A percentile compares a stretch with the other conserved stretches of the same genome.
These are phyloP conservation scores for Cubamyces lactineus DNA, from an alignment of 768 basidiomycete genomes.

Conservation along the genomic window DNA sequence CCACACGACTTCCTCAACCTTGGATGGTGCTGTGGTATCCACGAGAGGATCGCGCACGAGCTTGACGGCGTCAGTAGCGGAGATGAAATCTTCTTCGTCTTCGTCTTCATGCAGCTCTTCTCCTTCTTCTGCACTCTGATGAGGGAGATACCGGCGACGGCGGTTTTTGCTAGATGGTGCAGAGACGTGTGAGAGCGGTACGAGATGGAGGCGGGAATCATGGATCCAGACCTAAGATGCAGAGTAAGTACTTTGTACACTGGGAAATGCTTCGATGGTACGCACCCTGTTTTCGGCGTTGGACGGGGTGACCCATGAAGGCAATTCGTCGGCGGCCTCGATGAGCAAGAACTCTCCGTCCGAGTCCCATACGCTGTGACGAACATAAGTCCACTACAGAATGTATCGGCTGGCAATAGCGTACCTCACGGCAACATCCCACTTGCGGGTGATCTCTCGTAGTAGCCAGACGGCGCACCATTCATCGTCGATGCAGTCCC, in stretches of 20 bases:
- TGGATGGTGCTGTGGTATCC: constrained; percentile 61
- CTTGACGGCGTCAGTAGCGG: constrained; percentile 61
- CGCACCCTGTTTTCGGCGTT: constrained; percentile 94
- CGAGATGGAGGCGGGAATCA: constrained; percentile 78
- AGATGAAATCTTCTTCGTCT: constrained; percentile 54
- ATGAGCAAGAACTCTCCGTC: constrained; percentile 97
- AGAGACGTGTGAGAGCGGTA: constrained; percentile 80
- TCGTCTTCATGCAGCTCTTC: constrained; percentile 43
- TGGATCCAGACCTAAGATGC: constrained; percentile 86
- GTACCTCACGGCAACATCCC: constrained; percentile 83
- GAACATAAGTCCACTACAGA: background rate
- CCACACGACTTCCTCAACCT: constrained; percentile 71
- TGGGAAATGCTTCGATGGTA: constrained; percentile 25
- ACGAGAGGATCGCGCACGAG: constrained; percentile 57
- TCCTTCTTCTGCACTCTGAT: constrained; percentile 54
- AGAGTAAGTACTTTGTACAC: background rate
- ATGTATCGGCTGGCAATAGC: constrained; percentile 24
- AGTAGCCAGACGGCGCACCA: constrained; percentile 95
- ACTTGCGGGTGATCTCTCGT: constrained; percentile 71
- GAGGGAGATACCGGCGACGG: constrained; percentile 47
- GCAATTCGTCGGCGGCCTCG: constrained; percentile 90
- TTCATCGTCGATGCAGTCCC: constrained; percentile 97
- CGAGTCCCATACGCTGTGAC: constrained; percentile 71
- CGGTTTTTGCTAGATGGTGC: constrained; percentile 57
- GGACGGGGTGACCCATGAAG: constrained; percentile 87